phyloP scores from a whole-genome alignment of 2,329 filamentous ascomycete species.

The Aureobasidium musti region DNA sequence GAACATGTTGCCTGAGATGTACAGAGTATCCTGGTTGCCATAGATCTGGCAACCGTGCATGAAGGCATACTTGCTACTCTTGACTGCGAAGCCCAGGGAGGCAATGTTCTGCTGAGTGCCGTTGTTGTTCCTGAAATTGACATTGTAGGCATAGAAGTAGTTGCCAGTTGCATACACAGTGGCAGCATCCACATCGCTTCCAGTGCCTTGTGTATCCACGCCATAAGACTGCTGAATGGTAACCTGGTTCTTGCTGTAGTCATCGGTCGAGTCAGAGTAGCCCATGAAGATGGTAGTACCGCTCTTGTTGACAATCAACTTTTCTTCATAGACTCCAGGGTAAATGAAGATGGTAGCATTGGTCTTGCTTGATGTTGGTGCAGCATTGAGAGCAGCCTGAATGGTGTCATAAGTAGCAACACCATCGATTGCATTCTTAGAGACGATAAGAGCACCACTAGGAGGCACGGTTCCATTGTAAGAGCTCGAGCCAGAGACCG shows the following conservation, averaged over 20 bases:
- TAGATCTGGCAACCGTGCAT: constrained; percentile 45
- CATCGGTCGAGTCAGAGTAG: constrained; percentile 43
- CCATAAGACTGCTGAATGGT: constrained; percentile 43
- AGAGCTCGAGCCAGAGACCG: constrained; percentile 36
- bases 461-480: constrained; percentile 43
- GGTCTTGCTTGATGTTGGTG: constrained; percentile 43
- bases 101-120: constrained; percentile 45
- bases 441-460: constrained; percentile 45
- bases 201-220: constrained; percentile 44
- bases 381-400: constrained; percentile 43
- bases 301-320: constrained; percentile 45
- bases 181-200: constrained; percentile 44
- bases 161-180: constrained; percentile 48
- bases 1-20: constrained; percentile 45
- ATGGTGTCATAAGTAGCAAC: constrained; percentile 44
- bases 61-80: constrained; percentile 47
- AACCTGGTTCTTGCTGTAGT: constrained; percentile 45
- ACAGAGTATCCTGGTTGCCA: constrained; percentile 46
- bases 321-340: constrained; percentile 46
- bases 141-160: constrained; percentile 46
- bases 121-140: constrained; percentile 47
- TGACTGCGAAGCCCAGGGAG: constrained; percentile 46
- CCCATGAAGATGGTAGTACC: constrained; percentile 47
- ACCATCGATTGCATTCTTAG: constrained; percentile 43
- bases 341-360: constrained; percentile 47